These are phyloP conservation scores for Rhizopogon rudus DNA, from an alignment of 768 basidiomycete genomes.

Conservation along the genomic window DNA sequence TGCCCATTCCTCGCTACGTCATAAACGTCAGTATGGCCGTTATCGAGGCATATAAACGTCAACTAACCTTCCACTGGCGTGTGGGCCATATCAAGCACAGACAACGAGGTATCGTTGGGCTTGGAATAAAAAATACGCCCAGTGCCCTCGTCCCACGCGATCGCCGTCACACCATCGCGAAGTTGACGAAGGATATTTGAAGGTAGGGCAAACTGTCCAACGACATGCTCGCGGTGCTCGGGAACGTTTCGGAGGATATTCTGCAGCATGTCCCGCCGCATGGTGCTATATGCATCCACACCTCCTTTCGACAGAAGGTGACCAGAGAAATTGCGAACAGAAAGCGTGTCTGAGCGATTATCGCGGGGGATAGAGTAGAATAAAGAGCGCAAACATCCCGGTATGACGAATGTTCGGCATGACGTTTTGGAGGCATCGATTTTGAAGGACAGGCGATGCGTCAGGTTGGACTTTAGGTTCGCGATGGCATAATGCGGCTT, in stretches of 20 bases:
- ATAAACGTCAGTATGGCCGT: slow-evolving; percentile 19
- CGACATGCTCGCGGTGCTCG: slow-evolving; percentile 11
- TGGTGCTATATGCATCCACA: slow-evolving; percentile 15
- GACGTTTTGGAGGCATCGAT: slow-evolving; percentile 14
- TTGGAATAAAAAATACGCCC: slow-evolving; percentile 54
- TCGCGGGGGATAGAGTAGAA: slow-evolving; percentile 23
- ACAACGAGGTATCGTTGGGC: slow-evolving; percentile 33
- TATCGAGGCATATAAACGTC: not conserved
- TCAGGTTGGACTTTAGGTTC: slow-evolving; percentile 18
- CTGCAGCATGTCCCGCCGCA: slow-evolving; percentile 15
- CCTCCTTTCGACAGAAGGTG: slow-evolving; percentile 33
- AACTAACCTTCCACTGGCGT: slow-evolving; percentile 29
- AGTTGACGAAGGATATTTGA: slow-evolving; percentile 13
- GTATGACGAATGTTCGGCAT: slow-evolving; percentile 26
- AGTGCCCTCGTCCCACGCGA: slow-evolving; percentile 63
- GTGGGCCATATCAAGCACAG: slow-evolving; percentile 45
- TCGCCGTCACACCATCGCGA: slow-evolving; percentile 35
- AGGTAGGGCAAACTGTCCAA: slow-evolving; percentile 21
- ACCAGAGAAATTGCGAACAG: slow-evolving; percentile 27
- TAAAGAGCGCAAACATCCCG: slow-evolving; percentile 27
- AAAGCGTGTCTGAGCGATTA: slow-evolving; percentile 20
- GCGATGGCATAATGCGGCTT: slow-evolving; percentile 26
- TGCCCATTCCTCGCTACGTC: slow-evolving; percentile 29
- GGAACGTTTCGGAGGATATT: slow-evolving; percentile 16
- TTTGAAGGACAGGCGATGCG: slow-evolving; percentile 24